These are phyloP conservation scores for Ceratocystis albifundus DNA, from an alignment of 2,329 filamentous ascomycete genomes.

Conservation along the genomic window DNA sequence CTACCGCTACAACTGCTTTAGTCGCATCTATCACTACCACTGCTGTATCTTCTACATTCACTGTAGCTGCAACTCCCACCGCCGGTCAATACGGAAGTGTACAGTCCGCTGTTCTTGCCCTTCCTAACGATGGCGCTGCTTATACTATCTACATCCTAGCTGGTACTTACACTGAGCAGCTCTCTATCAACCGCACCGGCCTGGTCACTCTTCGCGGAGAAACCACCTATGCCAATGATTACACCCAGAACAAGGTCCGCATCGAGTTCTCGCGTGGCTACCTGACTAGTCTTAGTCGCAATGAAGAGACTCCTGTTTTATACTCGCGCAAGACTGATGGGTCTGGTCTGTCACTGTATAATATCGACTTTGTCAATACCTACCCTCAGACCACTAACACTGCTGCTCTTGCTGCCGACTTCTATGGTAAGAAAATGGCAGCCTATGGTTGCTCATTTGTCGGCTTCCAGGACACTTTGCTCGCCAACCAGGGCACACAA, in stretches of 20 bases:
- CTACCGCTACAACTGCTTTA: background rate
- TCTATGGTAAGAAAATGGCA: constrained; percentile 19
- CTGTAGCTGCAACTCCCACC: constrained; percentile 19
- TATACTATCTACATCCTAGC: constrained; percentile 32
- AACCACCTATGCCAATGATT: constrained; percentile 42
- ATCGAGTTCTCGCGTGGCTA: constrained; percentile 32
- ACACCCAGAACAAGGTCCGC: constrained; percentile 47
- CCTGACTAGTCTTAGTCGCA: constrained; percentile 25
- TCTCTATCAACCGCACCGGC: constrained; percentile 42
- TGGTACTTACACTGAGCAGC: constrained; percentile 51
- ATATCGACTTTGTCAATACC: constrained; percentile 43
- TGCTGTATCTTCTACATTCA: constrained; percentile 7
- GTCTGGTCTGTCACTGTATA: constrained; percentile 49
- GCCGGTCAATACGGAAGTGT: constrained; percentile 26
- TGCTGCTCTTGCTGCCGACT: constrained; percentile 35
- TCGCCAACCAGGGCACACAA: constrained; percentile 38
- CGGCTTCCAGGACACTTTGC: constrained; percentile 42
- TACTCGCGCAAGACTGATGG: constrained; percentile 29
- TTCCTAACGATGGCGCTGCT: constrained; percentile 25
- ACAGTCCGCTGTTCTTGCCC: constrained; percentile 26
- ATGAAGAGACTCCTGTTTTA: constrained; percentile 43
- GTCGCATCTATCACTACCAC: background rate
- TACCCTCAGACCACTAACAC: constrained; percentile 39
- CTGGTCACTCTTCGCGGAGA: constrained; percentile 48
- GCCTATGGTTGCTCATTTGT: constrained; percentile 36